phyloP scores from a whole-genome alignment of 176 grass and related monocot species.

The Oryza punctata region DNA sequence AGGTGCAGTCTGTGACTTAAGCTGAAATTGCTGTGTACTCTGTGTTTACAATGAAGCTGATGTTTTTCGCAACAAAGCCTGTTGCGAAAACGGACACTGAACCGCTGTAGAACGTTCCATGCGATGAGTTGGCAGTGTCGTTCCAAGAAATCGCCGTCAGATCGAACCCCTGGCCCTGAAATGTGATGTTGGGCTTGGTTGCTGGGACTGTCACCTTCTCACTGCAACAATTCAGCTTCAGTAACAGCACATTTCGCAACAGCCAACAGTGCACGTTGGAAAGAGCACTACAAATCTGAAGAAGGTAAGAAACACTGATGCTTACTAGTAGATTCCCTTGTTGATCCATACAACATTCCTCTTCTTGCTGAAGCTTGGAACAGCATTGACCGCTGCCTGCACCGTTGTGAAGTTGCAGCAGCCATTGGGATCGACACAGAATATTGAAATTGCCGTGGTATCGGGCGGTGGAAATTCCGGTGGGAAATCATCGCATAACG shows the following conservation, averaged over 20 bases:
- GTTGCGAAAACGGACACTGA: constrained; percentile 55
- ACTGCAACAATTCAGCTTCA: constrained; percentile 44
- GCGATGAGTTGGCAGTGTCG: constrained; percentile 75
- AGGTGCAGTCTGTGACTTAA: background rate
- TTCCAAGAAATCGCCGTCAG: constrained; percentile 77
- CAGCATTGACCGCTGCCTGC: constrained; percentile 60
- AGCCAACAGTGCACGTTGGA: background rate
- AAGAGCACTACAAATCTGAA: background rate
- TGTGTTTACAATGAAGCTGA: constrained; percentile 76
- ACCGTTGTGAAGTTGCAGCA: constrained; percentile 79
- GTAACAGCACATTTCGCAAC: constrained; percentile 22
- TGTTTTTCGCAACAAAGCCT: constrained; percentile 75
- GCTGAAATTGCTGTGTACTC: background rate
- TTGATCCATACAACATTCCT: constrained; percentile 91
- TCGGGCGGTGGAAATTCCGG: constrained; percentile 61
- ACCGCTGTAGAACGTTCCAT: constrained; percentile 80
- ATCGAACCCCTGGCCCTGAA: constrained; percentile 84
- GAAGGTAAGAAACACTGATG: background rate
- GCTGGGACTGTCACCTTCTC: constrained; percentile 78
- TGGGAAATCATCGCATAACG: constrained; percentile 67
- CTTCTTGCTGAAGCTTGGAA: constrained; percentile 45
- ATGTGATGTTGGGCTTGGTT: constrained; percentile 82
- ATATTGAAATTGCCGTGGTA: constrained; percentile 30
- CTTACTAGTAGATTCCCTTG: constrained; percentile 84
- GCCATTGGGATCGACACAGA: constrained; percentile 76